Evolutionary conservation across 805 yeast species (phyloP), one percentile per base, ranked within the genome.

Genomic region (Monosporozyma servazzii): DNA sequence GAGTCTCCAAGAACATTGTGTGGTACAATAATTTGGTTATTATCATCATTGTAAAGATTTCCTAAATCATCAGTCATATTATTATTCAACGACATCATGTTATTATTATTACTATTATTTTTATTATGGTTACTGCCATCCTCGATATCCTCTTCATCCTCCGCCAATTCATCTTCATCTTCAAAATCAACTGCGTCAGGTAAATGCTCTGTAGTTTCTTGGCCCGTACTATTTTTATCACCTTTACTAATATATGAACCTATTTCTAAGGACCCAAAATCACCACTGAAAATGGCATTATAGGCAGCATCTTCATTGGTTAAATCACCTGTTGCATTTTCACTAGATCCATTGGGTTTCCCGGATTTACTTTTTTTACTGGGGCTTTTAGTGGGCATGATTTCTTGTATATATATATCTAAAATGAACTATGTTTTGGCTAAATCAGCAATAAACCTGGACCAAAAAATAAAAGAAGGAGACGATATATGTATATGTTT

Each of bases 151-250:
- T 31, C 58, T 1, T 73, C 73, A 45, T 90, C 96, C 23, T 90
- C 97, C 0, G 97, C 97, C 47, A 90, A 72, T 66, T 90, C 97
- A 58, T 90, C 97, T 61, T 87, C 95, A 64, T 88, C 96, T 62
- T 88, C 96, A 64, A 86, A 91, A 67, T 91, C 98, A 31, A 89
- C 73, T 9, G 99, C 99, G 66, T 90, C 91, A 6, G 80, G 96
- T 1, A 93, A 90, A 67, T 90, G 98, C 50, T 77, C 75, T 71
- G 67, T 78, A 18, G 55, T 71, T 18, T 78, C 82, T 31, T 71
- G 76, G 6, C 72, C 75, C 8, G 63, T 61, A 23, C 21, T 47
- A n/a, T 30, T 48, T 6, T 51, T 53, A n/a, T 54, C 53, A 2
- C 53, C 48, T 5, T 51, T 53, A 5, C 59, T 62, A 31, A 66